Evolutionary conservation across 164 flowering plant species (phyloP), one percentile per base, ranked within the genome.

Genomic region (Cinnamomum micranthum): DNA sequence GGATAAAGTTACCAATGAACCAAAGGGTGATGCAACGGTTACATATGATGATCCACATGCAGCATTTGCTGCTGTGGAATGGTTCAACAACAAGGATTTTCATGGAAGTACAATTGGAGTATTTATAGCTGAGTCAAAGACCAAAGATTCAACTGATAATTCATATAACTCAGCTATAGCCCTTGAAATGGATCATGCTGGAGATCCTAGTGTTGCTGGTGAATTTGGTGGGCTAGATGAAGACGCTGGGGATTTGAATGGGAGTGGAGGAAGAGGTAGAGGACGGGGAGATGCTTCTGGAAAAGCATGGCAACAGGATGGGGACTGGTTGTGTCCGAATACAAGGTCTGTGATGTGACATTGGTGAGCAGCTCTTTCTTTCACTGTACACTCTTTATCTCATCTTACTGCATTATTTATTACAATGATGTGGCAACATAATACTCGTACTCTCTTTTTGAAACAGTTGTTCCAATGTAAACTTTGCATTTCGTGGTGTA

Each of bases 321-420:
- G 98, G 74, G 99, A 96, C 81, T 96, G 99, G 99, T 0, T 80
- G 84, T 96, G 98, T 85, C 92, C 98, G 24, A 94, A 94, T 92
- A 89, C 99, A 96, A 96, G 99, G 99, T 96, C 98, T 94, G 98
- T 94, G 91, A 91, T 91, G 85, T 90, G 98, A 93, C 74, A 90
- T 96, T 84, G 99, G 98, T 94, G 98, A 94, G 99, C 95, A 84
- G 94, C 97, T 87, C 88, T 71, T 88, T 88, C 94, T 88, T 86
- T 82, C 85, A 83, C 89, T 80, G 88, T 65, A 76, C 72, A 58
- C 10, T 15, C 23, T 4, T 59, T n/a, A 25, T 41, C 9, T 55
- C 23, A 11, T 67, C 50, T 71, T 10, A 1, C 4, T 62, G 2
- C 66, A 50, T 7, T 59, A 77, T 31, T 22, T 50, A 50, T 73